Evolutionary conservation across 345 rosid genomes (phyloP).

Genomic region (Lepidium aucheri): DNA sequence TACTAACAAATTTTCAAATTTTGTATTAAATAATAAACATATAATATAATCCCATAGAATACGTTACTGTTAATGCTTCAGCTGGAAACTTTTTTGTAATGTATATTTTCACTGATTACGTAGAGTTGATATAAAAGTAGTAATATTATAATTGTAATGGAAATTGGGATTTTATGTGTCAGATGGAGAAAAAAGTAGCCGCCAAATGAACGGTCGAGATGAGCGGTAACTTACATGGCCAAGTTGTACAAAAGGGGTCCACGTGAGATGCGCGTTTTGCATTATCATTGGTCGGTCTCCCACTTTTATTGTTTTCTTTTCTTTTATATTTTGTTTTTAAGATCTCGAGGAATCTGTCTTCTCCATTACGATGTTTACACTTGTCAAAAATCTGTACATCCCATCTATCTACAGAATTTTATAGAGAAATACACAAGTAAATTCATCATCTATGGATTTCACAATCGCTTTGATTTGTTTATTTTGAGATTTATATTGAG

Average conservation of each 20-base stretch:
- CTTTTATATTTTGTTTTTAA: background rate
- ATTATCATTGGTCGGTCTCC: constrained; percentile 30
- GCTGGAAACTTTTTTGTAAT: background rate
- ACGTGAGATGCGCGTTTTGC: constrained; percentile 29
- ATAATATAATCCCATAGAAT: too few relatives aligned
- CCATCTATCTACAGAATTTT: background rate
- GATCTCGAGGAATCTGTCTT: constrained; percentile 28
- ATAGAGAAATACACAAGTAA: background rate
- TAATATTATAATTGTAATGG: background rate
- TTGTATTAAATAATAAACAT: background rate
- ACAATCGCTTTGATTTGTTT: background rate
- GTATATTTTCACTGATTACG: background rate
- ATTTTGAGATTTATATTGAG: background rate
- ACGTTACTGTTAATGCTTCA: background rate
- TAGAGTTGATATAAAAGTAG: background rate
- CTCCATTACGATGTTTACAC: constrained; percentile 10
- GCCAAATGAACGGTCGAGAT: constrained; percentile 33
- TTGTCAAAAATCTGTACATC: background rate
- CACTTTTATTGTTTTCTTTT: background rate
- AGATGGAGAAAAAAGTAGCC: constrained; percentile 16
- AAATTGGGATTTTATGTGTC: constrained; percentile 23
- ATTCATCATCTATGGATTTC: background rate
- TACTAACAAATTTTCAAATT: background rate
- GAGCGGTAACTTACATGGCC: constrained; percentile 26
- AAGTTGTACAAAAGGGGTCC: constrained; percentile 26